Base-by-base conservation (phyloP, 108 stramenopile species). In the Ochromonas danica region DNA sequence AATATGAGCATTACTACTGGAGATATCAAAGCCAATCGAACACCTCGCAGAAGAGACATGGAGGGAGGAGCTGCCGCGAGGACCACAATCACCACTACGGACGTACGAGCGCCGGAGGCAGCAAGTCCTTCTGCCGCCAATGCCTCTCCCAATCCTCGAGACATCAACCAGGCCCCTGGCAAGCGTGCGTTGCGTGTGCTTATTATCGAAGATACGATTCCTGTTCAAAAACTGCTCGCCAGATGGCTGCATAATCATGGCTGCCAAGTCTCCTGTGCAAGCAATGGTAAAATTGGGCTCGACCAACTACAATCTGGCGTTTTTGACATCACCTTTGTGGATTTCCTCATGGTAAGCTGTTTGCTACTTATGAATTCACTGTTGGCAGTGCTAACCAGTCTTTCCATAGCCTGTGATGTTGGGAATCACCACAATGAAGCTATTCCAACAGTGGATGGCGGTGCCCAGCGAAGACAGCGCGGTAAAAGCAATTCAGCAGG, bases 201-300 rank as follows among this genome's bases (percentile, higher is more conserved):
- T 6, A 25, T 75, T 10, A 33, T 75, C 10, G 72, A 75, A 10
- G 72, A 75, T 33, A 42, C 45, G 30, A 39, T 33, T 10, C 25
- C 40, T 25, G 40, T 75, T 38, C 28, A 27, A 10, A 60, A 75
- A 36, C 28, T 60, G 17, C 36, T 75, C n/a, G 6, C 72, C 6
- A 27, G 31, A 6, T 75, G 43, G 45, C 6, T 75, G 17, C 45
- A 75, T 6, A 60, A 17, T 33, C 25, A 60, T 41, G 31, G 38
- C 40, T 75, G 72, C 72, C 14, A 17, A 28, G 72, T 75, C 3
- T 41, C 72, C 17, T 17, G 36, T 36, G 72, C 72, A 10, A 14
- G 6, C 17, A 75, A 75, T 36, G 72, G 72, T 6, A 45, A 75
- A 75, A 3, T 75, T 33, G 72, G 72, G 3, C 40, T 75, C 36